Percentiles rank a stretch among this genome's conserved stretches.
Conservation (phyloP, 2,329 filamentous ascomycete species). For the Sarocladium oryzae region DNA sequence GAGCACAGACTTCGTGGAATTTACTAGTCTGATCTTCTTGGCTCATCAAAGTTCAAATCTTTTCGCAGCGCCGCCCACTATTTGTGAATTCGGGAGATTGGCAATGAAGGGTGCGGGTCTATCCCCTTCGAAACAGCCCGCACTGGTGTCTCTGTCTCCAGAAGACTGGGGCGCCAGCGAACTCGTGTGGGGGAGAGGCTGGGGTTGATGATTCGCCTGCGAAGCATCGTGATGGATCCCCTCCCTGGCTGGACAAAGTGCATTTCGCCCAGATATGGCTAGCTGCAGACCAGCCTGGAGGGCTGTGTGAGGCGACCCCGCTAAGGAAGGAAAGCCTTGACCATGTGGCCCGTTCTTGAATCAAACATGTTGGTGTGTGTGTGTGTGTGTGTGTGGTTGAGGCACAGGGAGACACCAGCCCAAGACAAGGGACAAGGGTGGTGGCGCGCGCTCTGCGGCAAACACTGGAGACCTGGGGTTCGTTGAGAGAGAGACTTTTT, state of each 20-base stretch:
- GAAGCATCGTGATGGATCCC: conserved; percentile 1
- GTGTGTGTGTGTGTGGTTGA: no score
- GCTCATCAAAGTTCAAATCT: background rate
- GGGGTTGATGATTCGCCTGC: conserved; percentile 8
- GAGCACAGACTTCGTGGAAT: background rate
- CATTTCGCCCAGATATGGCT: background rate
- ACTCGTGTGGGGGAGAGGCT: conserved; percentile 2
- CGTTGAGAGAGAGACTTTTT: background rate
- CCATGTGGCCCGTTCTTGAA: background rate
- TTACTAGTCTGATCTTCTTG: background rate
- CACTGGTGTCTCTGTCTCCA: conserved; percentile 1
- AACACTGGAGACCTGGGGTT: conserved; percentile 7
- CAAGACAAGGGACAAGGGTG: background rate
- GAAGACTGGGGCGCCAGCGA: background rate
- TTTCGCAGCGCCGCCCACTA: background rate
- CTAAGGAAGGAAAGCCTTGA: background rate
- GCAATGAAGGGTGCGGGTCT: background rate
- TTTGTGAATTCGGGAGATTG: conserved; percentile 5
- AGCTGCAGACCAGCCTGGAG: background rate
- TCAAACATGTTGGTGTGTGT: no score
- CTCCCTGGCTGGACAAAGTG: background rate
- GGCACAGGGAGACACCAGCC: background rate
- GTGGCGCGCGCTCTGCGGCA: conserved; percentile 6
- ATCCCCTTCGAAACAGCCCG: background rate
- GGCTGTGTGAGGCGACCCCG: background rate